Evolutionary conservation across 169 alveolate genomes (phyloP), one percentile per base, ranked within the genome.

Genomic region (Plasmodium fragile): DNA sequence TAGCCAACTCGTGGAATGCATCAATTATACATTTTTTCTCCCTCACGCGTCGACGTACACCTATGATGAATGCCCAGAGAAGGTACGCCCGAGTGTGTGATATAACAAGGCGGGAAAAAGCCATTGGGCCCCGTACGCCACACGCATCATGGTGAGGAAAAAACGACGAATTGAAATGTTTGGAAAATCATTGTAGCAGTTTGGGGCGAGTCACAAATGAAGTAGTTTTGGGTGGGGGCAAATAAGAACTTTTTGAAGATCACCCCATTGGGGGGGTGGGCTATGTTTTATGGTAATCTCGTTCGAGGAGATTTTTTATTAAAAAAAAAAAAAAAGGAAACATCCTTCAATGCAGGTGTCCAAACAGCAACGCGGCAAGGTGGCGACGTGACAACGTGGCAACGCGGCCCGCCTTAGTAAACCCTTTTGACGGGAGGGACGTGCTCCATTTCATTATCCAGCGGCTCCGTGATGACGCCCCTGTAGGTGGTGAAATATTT

Each of bases 381-480:
- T 5, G 2, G 39, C 39, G 25, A 49, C 22, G 18, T 11, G 34
- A 3, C 32, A 18, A n/a, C 13, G 36, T 2, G 34, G 16, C 2
- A 8, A 3, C 16, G 53, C 53, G 3, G 18, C 18, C 55, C 6
- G 32, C 36, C 3, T 79, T 70, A 96, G 45, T 96, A 96, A 73
- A 96, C 97, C 11, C 98, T 92, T 92, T 96, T 97, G 87, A 95
- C 96, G 16, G 98, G 98, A 4, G 98, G 98, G n/a, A 97, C 93
- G 59, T 96, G 92, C 52, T 97, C 97, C 99, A 97, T 97, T 82
- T 97, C 99, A 18, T 85, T 79, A 94, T 98, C 98, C 36, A 98
- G 96, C 13, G 99, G 98, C 81, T 96, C 84, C 49, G 95, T 94
- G 71, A 97, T 94, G 41, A 99, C 99, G 25, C 53, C 18, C 92